Percentiles rank a stretch among this genome's conserved stretches.
Evolutionary conservation across 2,329 filamentous ascomycete species (phyloP).

Genomic region (Scorias spongiosa): DNA sequence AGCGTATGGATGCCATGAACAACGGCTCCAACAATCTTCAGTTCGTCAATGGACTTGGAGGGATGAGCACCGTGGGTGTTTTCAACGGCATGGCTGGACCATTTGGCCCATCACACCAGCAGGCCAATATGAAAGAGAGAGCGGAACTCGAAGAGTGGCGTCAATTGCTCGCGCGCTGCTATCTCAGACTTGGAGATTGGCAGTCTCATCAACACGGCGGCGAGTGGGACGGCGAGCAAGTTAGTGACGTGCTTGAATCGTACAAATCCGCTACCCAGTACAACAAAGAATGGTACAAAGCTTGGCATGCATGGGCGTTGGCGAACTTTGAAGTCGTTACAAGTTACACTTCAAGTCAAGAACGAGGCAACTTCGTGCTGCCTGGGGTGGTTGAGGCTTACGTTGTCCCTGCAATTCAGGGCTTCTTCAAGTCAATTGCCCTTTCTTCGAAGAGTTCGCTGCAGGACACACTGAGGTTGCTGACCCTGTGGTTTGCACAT

Average conservation of each 20-base stretch:
- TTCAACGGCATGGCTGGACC: constrained; percentile 31
- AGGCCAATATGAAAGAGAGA: constrained; percentile 22
- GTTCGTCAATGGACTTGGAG: constrained; percentile 20
- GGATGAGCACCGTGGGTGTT: constrained; percentile 27
- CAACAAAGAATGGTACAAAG: constrained; percentile 94
- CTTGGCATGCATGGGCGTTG: constrained; percentile 96
- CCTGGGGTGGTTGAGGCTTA: constrained; percentile 63
- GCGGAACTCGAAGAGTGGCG: constrained; percentile 41
- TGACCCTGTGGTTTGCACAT: constrained; percentile 94
- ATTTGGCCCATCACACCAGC: constrained; percentile 13
- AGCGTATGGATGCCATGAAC: constrained; percentile 21
- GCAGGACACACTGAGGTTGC: constrained; percentile 80
- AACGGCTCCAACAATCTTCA: constrained; percentile 4
- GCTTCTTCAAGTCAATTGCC: constrained; percentile 95
- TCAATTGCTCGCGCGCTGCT: constrained; percentile 81
- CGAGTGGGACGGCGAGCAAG: constrained; percentile 75
- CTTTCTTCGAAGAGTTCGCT: constrained; percentile 82
- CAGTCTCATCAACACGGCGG: constrained; percentile 71
- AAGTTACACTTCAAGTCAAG: constrained; percentile 36
- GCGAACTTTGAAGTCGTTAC: constrained; percentile 98
- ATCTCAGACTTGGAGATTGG: constrained; percentile 94
- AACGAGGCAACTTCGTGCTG: constrained; percentile 28
- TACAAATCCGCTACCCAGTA: constrained; percentile 87
- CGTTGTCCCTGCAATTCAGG: constrained; percentile 84
- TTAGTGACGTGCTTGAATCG: constrained; percentile 77